Conservation (phyloP, 2,329 filamentous ascomycete species). For the Plectosphaerella plurivora region DNA sequence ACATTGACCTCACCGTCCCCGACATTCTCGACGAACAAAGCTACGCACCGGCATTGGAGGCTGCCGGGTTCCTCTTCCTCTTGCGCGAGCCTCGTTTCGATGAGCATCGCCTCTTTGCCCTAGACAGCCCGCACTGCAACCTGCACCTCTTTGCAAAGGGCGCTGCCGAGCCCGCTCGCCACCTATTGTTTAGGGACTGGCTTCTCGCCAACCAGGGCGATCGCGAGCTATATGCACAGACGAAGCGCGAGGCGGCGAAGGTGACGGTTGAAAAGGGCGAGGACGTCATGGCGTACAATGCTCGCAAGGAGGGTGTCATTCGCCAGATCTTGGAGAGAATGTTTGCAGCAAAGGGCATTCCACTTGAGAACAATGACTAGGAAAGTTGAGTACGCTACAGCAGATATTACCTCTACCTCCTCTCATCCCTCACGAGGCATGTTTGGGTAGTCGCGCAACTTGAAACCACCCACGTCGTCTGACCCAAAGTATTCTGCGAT, state of each 20-base stretch:
- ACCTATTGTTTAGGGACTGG: constrained; percentile 41
- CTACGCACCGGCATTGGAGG: constrained; percentile 38
- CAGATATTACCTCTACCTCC: no score
- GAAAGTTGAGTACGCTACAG: no score
- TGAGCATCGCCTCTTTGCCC: constrained; percentile 41
- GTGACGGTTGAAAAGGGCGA: constrained; percentile 24
- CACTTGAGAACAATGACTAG: no score
- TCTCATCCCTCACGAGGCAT: not conserved
- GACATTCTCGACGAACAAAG: constrained; percentile 32
- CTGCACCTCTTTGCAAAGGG: constrained; percentile 43
- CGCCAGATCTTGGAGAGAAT: constrained; percentile 29
- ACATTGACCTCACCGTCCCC: constrained; percentile 43
- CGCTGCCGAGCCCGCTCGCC: constrained; percentile 34
- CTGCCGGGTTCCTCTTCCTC: constrained; percentile 39
- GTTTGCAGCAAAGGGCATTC: constrained; percentile 20
- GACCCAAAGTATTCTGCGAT: constrained; percentile 1
- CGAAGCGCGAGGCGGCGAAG: constrained; percentile 30
- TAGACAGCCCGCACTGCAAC: constrained; percentile 32
- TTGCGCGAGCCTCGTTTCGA: constrained; percentile 41
- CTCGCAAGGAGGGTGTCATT: constrained; percentile 34
- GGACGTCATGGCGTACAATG: constrained; percentile 31
- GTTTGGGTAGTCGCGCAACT: constrained; percentile 4
- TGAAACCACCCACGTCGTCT: constrained; percentile 3
- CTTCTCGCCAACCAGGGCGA: constrained; percentile 31
- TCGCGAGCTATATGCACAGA: constrained; percentile 29